Evolutionary conservation across 352 stramenopile genomes (phyloP), one percentile per base, ranked within the genome.

Genomic region (Aphanomyces astaci): DNA sequence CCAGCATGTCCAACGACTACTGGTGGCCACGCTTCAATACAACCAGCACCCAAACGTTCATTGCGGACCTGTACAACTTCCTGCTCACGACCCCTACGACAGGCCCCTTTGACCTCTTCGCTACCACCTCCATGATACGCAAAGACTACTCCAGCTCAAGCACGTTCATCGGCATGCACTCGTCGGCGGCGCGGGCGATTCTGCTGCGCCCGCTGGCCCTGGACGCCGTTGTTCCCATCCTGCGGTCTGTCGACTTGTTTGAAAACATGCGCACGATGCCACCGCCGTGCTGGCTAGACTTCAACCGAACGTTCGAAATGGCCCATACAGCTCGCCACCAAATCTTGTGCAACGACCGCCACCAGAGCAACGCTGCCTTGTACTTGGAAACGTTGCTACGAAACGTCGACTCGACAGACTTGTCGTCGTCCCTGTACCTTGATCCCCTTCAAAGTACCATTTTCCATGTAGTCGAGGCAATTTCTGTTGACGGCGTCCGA

Each of bases 241-340:
- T 59, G 4, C 51, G 30, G 24, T 32, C 51, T 25, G 33, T 33
- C 15, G 17, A 19, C 19, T 59, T 59, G 7, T n/a, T 19, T 10
- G 24, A 32, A 22, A 59, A 59, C 30, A 19, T 59, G 51, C 13
- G 24, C 30, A 55, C 31, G 39, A 68, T 57, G 27, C 11, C 46
- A 17, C 36, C 53, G 62, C 33, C n/a, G 4, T 68, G 62, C n/a
- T 68, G 62, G 62, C 9, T 57, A 2, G 62, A 68, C 49, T 57
- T 68, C 2, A 52, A 68, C n/a, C 39, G 33, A 13, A 39, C 22
- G n/a, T 57, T 40, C 22, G 62, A 68, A 28, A 25, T 68, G 46
- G 62, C 62, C 30, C 62, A 68, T 24, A 68, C 62, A 11, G 39
- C 31, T 19, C n/a, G 30, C 25, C 62, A 31, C 13, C 62, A 68